Evolutionary conservation across 2,329 filamentous ascomycete species (phyloP).

Genomic region (Apiospora phragmitis): DNA sequence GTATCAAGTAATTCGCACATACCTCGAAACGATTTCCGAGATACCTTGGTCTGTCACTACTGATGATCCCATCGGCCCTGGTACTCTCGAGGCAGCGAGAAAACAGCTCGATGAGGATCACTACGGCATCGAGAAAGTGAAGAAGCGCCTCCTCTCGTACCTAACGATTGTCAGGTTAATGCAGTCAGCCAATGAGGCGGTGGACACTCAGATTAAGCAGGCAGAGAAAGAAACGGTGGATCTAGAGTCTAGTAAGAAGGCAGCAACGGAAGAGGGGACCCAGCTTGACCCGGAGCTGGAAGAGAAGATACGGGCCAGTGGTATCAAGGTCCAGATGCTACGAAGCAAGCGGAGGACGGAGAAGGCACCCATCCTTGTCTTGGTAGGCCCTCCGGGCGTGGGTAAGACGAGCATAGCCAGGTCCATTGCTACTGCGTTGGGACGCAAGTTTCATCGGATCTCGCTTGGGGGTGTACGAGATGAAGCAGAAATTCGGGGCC

Average conservation of each 20-base stretch:
- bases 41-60: conserved; percentile 89
- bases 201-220: conserved; percentile 75
- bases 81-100: conserved; percentile 76
- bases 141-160: conserved; percentile 94
- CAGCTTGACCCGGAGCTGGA: conserved; percentile 37
- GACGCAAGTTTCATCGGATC: conserved; percentile 94
- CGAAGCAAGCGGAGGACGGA: conserved; percentile 85
- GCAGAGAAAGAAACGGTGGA: conserved; percentile 58
- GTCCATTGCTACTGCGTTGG: conserved; percentile 87
- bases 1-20: conserved; percentile 90
- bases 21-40: conserved; percentile 89
- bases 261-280: conserved; percentile 29
- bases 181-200: conserved; percentile 81
- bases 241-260: conserved; percentile 43
- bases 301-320: conserved; percentile 42
- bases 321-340: conserved; percentile 72
- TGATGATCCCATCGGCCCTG: conserved; percentile 79
- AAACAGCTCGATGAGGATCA: conserved; percentile 95
- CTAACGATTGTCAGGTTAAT: conserved; percentile 94
- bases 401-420: conserved; percentile 96
- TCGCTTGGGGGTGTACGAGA: conserved; percentile 94
- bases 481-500: conserved; percentile 94
- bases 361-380: conserved; percentile 91
- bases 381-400: conserved; percentile 90
- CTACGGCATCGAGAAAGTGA: conserved; percentile 94